These are phyloP conservation scores for Secale cereale DNA, from an alignment of 176 grass and related monocot species.

Conservation along the genomic window DNA sequence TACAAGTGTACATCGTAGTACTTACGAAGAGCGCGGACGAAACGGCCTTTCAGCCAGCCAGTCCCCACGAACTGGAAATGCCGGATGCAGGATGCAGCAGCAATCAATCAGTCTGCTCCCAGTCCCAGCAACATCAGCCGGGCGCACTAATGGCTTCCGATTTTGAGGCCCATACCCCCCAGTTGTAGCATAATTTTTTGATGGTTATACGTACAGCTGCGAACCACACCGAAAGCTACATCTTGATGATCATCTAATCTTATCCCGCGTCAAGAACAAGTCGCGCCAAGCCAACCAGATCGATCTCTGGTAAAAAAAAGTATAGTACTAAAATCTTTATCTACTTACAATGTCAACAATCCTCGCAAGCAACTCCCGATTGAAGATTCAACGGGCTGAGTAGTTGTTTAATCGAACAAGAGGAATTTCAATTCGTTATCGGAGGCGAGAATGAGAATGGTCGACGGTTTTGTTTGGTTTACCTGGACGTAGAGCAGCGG, in stretches of 20 bases:
- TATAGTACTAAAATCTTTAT: too few species aligned
- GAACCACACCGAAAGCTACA: slow-evolving; percentile 29
- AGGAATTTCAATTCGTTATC: too few species aligned
- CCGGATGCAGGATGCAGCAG: too few species aligned
- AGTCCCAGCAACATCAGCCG: not conserved
- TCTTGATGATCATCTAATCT: not conserved
- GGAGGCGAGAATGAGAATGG: not conserved
- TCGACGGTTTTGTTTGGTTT: not conserved
- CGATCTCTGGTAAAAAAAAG: too few species aligned
- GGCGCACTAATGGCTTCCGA: not conserved
- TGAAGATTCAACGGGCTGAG: not conserved
- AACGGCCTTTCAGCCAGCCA: too few species aligned
- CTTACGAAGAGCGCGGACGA: not conserved
- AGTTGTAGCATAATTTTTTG: slow-evolving; percentile 1
- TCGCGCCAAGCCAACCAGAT: not conserved
- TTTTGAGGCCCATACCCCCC: not conserved
- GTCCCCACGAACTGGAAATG: too few species aligned
- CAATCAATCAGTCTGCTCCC: not conserved
- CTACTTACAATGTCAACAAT: not conserved
- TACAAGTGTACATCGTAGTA: too few species aligned
- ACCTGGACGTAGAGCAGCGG: slow-evolving; percentile 89
- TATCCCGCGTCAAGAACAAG: not conserved
- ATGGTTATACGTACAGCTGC: not conserved
- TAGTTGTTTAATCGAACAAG: not conserved
- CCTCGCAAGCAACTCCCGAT: not conserved